These are phyloP conservation scores for Abrus precatorius DNA, from an alignment of 306 rosid genomes.

Conservation along the genomic window DNA sequence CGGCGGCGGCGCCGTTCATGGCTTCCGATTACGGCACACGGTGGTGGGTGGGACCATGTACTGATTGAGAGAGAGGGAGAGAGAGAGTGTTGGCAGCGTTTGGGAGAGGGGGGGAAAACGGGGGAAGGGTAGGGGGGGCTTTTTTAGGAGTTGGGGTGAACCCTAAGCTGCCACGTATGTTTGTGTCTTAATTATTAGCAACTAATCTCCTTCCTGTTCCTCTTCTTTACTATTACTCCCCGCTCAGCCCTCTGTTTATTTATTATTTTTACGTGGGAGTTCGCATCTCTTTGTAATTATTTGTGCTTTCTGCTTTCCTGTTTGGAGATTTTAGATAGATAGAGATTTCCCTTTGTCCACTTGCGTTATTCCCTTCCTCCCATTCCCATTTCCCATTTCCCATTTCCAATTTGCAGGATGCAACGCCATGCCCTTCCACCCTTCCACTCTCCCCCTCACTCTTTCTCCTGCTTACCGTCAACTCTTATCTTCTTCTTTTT, in stretches of 20 bases:
- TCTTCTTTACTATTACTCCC: no score
- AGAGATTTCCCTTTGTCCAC: not conserved
- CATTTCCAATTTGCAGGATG: no score
- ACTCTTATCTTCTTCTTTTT: no score
- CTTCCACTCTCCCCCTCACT: no score
- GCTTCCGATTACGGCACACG: constrained; percentile 49
- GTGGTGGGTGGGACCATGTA: constrained; percentile 48
- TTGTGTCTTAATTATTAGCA: constrained; percentile 60
- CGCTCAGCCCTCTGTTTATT: not conserved
- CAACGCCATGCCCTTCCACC: no score
- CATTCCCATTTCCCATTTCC: no score
- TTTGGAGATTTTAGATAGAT: not conserved
- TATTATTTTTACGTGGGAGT: not conserved
- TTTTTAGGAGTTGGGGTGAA: constrained; percentile 68
- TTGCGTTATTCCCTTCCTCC: not conserved
- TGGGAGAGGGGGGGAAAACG: constrained; percentile 12
- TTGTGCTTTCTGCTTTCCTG: not conserved
- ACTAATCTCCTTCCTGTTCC: constrained; percentile 38
- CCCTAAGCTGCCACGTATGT: constrained; percentile 98
- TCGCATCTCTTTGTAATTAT: constrained; percentile 16
- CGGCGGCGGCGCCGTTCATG: constrained; percentile 76
- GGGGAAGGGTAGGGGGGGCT: constrained; percentile 44
- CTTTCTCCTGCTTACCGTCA: no score
- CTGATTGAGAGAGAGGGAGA: constrained; percentile 11
- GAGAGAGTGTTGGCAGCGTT: constrained; percentile 23